A percentile compares a stretch with the other conserved stretches of the same genome.
phyloP scores from a whole-genome alignment of 192 early-diverging fungal species.

The Umbelopsis ramanniana region DNA sequence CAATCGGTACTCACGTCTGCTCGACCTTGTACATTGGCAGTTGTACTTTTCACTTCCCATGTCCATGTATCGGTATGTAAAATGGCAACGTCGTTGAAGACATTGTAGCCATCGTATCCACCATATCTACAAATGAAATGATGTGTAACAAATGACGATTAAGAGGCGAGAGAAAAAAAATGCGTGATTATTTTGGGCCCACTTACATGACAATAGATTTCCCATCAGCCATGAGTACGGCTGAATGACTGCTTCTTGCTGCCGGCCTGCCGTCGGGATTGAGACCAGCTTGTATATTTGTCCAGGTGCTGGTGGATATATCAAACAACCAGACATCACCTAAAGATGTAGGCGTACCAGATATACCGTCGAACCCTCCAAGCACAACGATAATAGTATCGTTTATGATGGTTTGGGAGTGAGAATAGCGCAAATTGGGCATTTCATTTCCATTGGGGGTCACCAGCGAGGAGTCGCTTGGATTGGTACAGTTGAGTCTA shows the following conservation, averaged over 20 bases:
- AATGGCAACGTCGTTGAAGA: conserved; percentile 40
- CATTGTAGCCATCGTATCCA: conserved; percentile 42
- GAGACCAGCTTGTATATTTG: conserved; percentile 26
- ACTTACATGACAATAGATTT: conserved; percentile 39
- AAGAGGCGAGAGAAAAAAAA: background rate
- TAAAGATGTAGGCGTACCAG: conserved; percentile 29
- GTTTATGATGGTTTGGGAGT: conserved; percentile 31
- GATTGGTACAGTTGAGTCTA: conserved; percentile 24
- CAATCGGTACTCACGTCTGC: conserved; percentile 35
- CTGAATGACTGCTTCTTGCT: conserved; percentile 35
- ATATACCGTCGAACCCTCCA: conserved; percentile 37
- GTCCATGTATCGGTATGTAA: conserved; percentile 39
- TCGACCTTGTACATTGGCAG: conserved; percentile 39
- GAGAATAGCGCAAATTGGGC: conserved; percentile 31
- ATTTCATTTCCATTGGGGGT: background rate
- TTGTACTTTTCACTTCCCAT: conserved; percentile 41
- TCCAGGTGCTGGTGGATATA: conserved; percentile 23
- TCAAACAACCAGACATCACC: conserved; percentile 38
- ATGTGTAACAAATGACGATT: background rate
- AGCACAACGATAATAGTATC: conserved; percentile 28
- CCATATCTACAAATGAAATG: conserved; percentile 28
- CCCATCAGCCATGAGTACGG: conserved; percentile 37
- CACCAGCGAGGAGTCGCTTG: conserved; percentile 21
- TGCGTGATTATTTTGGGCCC: background rate
- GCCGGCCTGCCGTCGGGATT: conserved; percentile 29